Base-by-base conservation (phyloP, 768 basidiomycete genomes). In the Mycena belliarum region DNA sequence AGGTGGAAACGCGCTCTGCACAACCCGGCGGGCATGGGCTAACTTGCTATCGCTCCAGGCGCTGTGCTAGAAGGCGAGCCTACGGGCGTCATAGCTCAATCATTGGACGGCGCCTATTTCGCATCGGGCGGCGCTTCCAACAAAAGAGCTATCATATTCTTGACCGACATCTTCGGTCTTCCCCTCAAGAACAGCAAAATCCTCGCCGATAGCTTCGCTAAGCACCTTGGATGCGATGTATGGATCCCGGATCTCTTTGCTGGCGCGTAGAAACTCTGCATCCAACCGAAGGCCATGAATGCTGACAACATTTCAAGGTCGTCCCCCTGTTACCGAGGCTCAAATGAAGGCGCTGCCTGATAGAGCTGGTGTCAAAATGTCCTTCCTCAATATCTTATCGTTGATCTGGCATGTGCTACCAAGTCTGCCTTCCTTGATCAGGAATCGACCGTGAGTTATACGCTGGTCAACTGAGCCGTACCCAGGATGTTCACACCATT, bases 241-340 rank as follows among this genome's bases (percentile, higher is more conserved):
- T 80, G 75, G 73, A 70, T 76, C 18, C 80, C 79, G 8, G 80
- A 81, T 64, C 24, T 77, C 23, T 82, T 81, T 60, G 60, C 68
- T 29, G 79, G 76, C 75, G 37, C 33, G 70, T 51, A 25, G 26
- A n/a, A 15, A 14, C 5, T 15, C n/a, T n/a, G 14, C 38, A 20
- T 15, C 14, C 20, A 6, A 18, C n/a, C 3, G 2, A 6, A 16
- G 20, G 8, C 16, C 33, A 35, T 4, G 11, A 3, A 35, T 35
- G 7, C 16, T 32, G 29, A 32, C 29, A 32, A 7, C 6, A n/a
- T 32, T 35, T 35, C 10, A 15, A 58, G 60, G 61, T 37, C 35
- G 41, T 3, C 57, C 61, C 3, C 61, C 61, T 6, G 57, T 55
- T n/a, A 59, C 52, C 2, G 40, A 16, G 12, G 23, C 20, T 4